These are phyloP conservation scores for Borovskyia barvae DNA, from an alignment of 208 protist genomes.

Conservation along the genomic window DNA sequence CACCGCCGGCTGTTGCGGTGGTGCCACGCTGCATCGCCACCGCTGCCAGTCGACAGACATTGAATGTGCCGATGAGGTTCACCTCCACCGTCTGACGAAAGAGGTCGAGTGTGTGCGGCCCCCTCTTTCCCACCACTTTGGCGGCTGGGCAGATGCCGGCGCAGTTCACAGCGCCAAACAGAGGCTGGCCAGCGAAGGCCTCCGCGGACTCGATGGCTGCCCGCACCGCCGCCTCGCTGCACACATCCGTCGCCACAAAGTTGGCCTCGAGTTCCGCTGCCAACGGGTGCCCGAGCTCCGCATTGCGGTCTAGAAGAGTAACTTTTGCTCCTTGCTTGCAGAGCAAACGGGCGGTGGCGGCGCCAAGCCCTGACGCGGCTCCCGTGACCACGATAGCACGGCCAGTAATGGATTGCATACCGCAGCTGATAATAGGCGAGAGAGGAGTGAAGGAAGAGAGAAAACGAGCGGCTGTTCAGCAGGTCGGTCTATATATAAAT, in stretches of 20 bases:
- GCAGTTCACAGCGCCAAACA: constrained; percentile 78
- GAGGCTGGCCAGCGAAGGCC: constrained; percentile 35
- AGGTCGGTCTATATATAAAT: not conserved
- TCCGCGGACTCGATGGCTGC: constrained; percentile 46
- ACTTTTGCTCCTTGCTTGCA: constrained; percentile 36
- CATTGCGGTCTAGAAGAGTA: constrained; percentile 49
- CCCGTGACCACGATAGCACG: constrained; percentile 48
- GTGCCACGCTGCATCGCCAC: constrained; percentile 43
- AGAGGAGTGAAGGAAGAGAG: constrained; percentile 5
- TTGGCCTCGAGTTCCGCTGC: constrained; percentile 29
- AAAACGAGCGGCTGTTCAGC: constrained; percentile 1
- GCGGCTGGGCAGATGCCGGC: constrained; percentile 48
- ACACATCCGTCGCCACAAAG: constrained; percentile 40
- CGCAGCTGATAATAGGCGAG: not conserved
- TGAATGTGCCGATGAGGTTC: constrained; percentile 82
- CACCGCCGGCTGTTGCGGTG: constrained; percentile 17
- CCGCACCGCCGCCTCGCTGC: constrained; percentile 43
- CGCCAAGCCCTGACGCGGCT: constrained; percentile 43
- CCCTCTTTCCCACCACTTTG: constrained; percentile 37
- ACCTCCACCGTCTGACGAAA: constrained; percentile 61
- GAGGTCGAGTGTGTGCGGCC: constrained; percentile 39
- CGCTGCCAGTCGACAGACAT: constrained; percentile 61
- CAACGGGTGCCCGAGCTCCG: constrained; percentile 23
- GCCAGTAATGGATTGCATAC: constrained; percentile 29
- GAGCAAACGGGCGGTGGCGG: constrained; percentile 35